Conservation (phyloP, 2,329 filamentous ascomycete genomes). For the Hawksworthiomyces lignivorus region DNA sequence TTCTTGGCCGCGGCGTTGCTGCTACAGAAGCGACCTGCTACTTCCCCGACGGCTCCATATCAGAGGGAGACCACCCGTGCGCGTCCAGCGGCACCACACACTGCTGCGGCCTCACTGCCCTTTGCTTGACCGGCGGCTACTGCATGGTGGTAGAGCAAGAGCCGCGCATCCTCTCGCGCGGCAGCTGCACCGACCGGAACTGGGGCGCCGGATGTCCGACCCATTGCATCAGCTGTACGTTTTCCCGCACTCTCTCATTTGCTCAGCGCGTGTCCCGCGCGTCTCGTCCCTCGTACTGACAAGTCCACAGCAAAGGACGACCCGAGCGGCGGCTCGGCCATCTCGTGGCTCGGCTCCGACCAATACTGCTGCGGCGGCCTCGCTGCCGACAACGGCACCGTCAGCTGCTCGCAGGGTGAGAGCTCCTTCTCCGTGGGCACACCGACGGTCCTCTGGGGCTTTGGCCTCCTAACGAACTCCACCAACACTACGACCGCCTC, state of each 20-base stretch:
- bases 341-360: constrained; percentile 6
- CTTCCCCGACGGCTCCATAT: constrained; percentile 10
- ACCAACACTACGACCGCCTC: neutral
- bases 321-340: constrained; percentile 1
- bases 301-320: constrained; percentile 4
- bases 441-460: constrained; percentile 6
- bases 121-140: constrained; percentile 11
- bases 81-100: constrained; percentile 5
- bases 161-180: constrained; percentile 10
- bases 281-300: too few species aligned
- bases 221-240: constrained; percentile 6
- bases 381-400: neutral
- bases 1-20: too few species aligned
- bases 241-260: neutral
- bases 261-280: too few species aligned
- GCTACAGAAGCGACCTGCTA: too few species aligned
- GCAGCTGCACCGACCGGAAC: constrained; percentile 11
- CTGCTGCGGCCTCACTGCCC: constrained; percentile 11
- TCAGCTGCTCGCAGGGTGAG: constrained; percentile 6
- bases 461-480: constrained; percentile 7
- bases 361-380: constrained; percentile 11
- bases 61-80: constrained; percentile 5
- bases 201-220: constrained; percentile 13
- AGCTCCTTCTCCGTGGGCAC: constrained; percentile 7
- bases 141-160: constrained; percentile 8